Evolutionary conservation across 2,329 filamentous ascomycete species (phyloP), one percentile per base, ranked within the genome.

Genomic region (Aspergillus amoenus): DNA sequence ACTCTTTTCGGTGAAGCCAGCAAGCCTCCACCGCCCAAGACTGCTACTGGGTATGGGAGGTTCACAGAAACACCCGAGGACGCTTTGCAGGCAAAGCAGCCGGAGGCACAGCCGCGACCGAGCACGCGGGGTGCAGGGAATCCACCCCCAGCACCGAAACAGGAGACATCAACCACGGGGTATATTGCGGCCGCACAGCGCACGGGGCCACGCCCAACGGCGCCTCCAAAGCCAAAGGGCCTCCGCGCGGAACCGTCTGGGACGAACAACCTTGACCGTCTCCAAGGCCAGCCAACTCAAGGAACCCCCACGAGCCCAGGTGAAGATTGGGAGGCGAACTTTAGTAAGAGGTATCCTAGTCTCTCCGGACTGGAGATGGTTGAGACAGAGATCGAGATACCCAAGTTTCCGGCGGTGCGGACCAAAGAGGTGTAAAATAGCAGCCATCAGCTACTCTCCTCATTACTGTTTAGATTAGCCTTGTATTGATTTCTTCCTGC

Each of bases 31-130:
- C 76, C 81, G 1, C 76, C 78, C 13, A 86, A 87, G 63, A 96
- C 91, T 0, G 93, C 93, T 1, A 88, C 93, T 62, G 93, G 93
- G 0, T 97, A 97, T 70, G 94, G 94, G 7, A 88, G 88, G 59
- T 97, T 90, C 72, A 92, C 93, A 18, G 89, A 87, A 61, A 61
- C 60, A 17, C 51, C 59, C 42, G 63, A 66, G 47, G 59, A 68
- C 61, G 69, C 70, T 70, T 73, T 74, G 67, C 73, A 73, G 69
- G 73, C 72, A 64, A 75, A 76, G 69, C 68, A 69, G 57, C 65
- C 65, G 45, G 70, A 74, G 39, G 54, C 60, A 11, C 60, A 59
- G 17, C 44, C 65, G 32, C 55, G 66, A 41, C 57, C 66, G 39
- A 61, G 61, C 17, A 68, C 68, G 17, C 64, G 66, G 9, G 56